Evolutionary conservation across 2,329 filamentous ascomycete species (phyloP).

Genomic region (Fonsecaea erecta): DNA sequence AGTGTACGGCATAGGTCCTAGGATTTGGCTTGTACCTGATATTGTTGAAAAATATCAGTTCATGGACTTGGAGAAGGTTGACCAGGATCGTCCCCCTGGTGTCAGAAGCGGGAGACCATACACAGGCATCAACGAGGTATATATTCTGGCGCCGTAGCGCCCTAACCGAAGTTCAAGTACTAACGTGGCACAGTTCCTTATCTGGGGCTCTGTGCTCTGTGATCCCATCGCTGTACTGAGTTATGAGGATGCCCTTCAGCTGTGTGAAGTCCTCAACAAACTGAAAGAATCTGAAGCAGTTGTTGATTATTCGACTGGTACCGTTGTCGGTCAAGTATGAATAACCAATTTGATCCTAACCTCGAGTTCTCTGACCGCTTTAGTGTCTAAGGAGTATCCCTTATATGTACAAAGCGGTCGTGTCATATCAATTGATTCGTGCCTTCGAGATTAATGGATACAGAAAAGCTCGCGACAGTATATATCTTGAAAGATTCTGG

Average conservation of each 20-base stretch:
- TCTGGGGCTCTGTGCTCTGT: constrained; percentile 22
- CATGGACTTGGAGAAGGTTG: constrained; percentile 13
- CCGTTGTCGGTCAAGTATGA: constrained; percentile 13
- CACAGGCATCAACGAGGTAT: constrained; percentile 25
- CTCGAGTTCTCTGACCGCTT: not conserved
- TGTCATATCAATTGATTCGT: constrained; percentile 17
- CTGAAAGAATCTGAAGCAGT: not conserved
- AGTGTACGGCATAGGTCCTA: constrained; percentile 3
- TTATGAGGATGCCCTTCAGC: constrained; percentile 3
- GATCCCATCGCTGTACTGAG: constrained; percentile 15
- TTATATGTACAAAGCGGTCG: constrained; percentile 13
- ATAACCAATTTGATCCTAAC: not conserved
- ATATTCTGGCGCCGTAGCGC: not conserved
- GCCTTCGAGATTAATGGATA: constrained; percentile 12
- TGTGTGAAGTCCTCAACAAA: not conserved
- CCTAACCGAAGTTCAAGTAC: not conserved
- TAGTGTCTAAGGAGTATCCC: constrained; percentile 18
- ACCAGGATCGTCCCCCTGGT: not conserved
- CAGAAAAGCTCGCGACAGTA: not conserved
- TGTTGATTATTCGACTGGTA: constrained; percentile 9
- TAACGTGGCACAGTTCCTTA: constrained; percentile 21
- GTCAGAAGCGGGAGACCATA: constrained; percentile 3
- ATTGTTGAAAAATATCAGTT: constrained; percentile 20
- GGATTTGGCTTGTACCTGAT: constrained; percentile 24
- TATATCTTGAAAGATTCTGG: constrained; percentile 11